Evolutionary conservation across 495 filamentous ascomycete species (phyloP).

Genomic region (Talaromyces stipitatus): DNA sequence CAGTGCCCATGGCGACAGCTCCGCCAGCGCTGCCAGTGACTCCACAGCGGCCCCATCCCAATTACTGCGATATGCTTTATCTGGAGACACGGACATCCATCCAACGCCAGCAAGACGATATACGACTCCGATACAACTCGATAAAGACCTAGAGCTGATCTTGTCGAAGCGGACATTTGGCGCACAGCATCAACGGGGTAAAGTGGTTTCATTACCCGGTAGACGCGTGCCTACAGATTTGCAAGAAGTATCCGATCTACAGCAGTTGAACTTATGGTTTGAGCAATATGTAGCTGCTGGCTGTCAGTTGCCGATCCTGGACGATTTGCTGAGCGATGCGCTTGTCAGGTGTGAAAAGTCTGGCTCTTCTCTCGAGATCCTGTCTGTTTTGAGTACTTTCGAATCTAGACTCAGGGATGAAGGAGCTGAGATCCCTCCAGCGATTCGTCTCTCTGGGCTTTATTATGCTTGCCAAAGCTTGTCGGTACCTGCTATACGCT

Average conservation of each 20-base stretch:
- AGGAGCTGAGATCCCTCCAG: background rate
- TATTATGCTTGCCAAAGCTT: conserved; percentile 24
- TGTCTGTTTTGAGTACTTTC: conserved; percentile 21
- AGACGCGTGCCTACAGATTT: background rate
- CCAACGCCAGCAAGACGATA: background rate
- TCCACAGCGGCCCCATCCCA: conserved; percentile 16
- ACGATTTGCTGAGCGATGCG: background rate
- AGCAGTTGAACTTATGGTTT: conserved; percentile 2
- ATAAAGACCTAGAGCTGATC: background rate
- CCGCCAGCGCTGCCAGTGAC: background rate
- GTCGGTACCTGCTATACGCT: conserved; percentile 17
- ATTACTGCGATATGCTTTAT: conserved; percentile 24
- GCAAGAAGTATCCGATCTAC: background rate
- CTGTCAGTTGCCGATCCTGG: background rate
- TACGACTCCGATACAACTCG: background rate
- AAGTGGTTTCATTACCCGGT: background rate
- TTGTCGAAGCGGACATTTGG: background rate
- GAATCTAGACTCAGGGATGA: conserved; percentile 17
- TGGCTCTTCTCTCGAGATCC: conserved; percentile 19
- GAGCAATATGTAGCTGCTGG: background rate
- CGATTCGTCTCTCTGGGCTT: conserved; percentile 15
- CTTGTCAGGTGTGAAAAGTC: conserved; percentile 10
- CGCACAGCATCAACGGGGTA: background rate
- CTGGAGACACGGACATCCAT: conserved; percentile 9
- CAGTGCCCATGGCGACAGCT: background rate